Evolutionary conservation across 345 rosid species (phyloP).

Genomic region (Lumnitzera racemosa): DNA sequence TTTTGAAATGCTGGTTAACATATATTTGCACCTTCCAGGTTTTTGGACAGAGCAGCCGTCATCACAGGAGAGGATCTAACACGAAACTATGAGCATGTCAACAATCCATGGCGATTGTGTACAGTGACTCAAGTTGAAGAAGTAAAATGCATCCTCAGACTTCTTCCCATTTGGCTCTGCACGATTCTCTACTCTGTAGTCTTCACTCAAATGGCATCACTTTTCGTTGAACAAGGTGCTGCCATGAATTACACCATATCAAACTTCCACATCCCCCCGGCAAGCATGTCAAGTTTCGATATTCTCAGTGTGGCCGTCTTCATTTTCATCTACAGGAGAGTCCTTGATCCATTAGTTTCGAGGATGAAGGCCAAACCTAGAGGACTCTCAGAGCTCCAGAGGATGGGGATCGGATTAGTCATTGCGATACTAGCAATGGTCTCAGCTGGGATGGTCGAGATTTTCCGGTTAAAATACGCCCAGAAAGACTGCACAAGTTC

Average conservation of each 20-base stretch:
- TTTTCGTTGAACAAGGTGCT: constrained; percentile 96
- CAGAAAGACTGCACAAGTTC: constrained; percentile 30
- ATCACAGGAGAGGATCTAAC: constrained; percentile 46
- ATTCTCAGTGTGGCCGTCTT: constrained; percentile 74
- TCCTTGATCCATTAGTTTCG: constrained; percentile 58
- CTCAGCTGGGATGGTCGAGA: constrained; percentile 68
- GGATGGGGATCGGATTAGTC: constrained; percentile 88
- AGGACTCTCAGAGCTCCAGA: constrained; percentile 78
- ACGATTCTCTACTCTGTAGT: constrained; percentile 91
- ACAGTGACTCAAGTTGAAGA: constrained; percentile 90
- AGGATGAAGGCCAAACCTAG: constrained; percentile 33
- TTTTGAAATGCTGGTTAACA: too few species aligned
- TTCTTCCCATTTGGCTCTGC: constrained; percentile 95
- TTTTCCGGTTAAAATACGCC: constrained; percentile 48
- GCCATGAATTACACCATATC: constrained; percentile 61
- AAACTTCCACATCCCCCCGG: constrained; percentile 63
- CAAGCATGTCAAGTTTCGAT: constrained; percentile 98
- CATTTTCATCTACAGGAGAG: constrained; percentile 66
- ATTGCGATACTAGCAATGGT: constrained; percentile 77
- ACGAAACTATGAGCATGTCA: constrained; percentile 13
- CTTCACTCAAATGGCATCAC: constrained; percentile 97
- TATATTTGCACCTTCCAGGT: constrained; percentile 26
- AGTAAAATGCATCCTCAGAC: constrained; percentile 83
- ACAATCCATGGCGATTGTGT: constrained; percentile 69
- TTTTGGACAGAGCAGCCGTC: constrained; percentile 84